A percentile compares a stretch with the other conserved stretches of the same genome.
These are phyloP conservation scores for Setaria viridis DNA, from an alignment of 202 grass and related monocot species.

Conservation along the genomic window DNA sequence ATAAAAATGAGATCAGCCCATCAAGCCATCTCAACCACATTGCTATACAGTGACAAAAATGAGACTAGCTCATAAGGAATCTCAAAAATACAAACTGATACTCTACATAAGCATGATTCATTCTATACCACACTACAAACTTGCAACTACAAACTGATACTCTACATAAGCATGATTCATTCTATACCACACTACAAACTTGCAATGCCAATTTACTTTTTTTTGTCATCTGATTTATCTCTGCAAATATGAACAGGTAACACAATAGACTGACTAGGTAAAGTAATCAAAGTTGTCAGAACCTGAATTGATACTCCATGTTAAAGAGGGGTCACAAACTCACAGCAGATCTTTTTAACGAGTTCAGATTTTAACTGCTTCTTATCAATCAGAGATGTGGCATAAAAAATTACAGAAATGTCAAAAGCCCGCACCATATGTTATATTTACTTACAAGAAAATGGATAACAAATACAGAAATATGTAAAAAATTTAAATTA, in stretches of 20 bases:
- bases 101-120: constrained; percentile 16
- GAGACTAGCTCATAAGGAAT: not conserved
- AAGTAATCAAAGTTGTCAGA: not conserved
- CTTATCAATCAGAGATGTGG: not conserved
- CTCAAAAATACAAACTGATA: constrained; percentile 7
- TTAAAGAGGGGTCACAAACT: not conserved
- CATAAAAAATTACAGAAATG: not conserved
- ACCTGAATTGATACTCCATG: constrained; percentile 23
- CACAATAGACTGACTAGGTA: not conserved
- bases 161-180: constrained; percentile 14
- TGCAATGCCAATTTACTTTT: constrained; percentile 5
- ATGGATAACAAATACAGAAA: constrained; percentile 24
- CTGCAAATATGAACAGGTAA: not conserved
- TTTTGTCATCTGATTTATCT: constrained; percentile 21
- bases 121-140: not conserved
- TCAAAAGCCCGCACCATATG: not conserved
- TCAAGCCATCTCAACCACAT: not conserved
- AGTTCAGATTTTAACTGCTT: not conserved
- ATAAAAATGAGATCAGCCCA: constrained; percentile 16
- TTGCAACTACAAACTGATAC: not conserved
- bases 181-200: constrained; percentile 1
- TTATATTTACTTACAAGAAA: not conserved
- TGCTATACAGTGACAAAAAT: constrained; percentile 12
- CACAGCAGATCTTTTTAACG: not conserved
- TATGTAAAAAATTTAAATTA: constrained; percentile 34